Evolutionary conservation across 2,329 filamentous ascomycete species (phyloP).

Genomic region (Huntiella savannae): DNA sequence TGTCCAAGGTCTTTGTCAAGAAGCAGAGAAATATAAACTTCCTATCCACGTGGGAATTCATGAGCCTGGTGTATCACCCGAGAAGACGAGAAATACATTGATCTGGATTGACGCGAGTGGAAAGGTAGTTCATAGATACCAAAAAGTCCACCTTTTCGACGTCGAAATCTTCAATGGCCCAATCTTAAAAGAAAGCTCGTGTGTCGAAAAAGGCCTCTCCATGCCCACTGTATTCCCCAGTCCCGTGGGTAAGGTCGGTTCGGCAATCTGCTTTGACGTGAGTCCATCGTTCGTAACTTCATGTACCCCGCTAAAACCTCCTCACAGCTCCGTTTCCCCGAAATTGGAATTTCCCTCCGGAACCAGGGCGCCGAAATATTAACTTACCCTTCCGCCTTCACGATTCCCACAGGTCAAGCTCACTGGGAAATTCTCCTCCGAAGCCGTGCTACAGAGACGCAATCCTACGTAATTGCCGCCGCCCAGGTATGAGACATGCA

Average conservation of each 20-base stretch:
- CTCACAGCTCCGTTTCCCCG: slow-evolving; percentile 7
- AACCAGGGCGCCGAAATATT: slow-evolving; percentile 44
- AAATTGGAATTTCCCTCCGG: slow-evolving; percentile 21
- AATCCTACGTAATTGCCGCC: slow-evolving; percentile 71
- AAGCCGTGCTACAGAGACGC: slow-evolving; percentile 71
- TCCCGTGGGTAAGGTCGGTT: slow-evolving; percentile 53
- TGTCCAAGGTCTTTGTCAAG: slow-evolving; percentile 52
- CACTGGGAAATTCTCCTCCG: slow-evolving; percentile 73
- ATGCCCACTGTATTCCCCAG: slow-evolving; percentile 49
- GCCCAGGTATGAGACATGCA: slow-evolving; percentile 38
- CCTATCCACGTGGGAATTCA: slow-evolving; percentile 79
- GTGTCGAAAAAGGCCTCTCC: not conserved
- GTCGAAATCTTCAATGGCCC: slow-evolving; percentile 21
- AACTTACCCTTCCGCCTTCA: slow-evolving; percentile 81
- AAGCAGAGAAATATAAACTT: slow-evolving; percentile 43
- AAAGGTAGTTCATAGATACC: slow-evolving; percentile 31
- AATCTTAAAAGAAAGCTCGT: slow-evolving; percentile 29
- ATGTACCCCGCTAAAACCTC: not conserved
- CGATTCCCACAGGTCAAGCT: slow-evolving; percentile 61
- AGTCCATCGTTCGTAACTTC: not conserved
- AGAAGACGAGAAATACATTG: slow-evolving; percentile 29
- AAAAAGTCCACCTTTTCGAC: slow-evolving; percentile 87
- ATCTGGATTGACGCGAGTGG: slow-evolving; percentile 24
- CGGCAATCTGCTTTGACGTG: slow-evolving; percentile 79
- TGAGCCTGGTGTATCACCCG: slow-evolving; percentile 36